Conservation (phyloP, 352 stramenopile genomes). For the Pythium monospermum region DNA sequence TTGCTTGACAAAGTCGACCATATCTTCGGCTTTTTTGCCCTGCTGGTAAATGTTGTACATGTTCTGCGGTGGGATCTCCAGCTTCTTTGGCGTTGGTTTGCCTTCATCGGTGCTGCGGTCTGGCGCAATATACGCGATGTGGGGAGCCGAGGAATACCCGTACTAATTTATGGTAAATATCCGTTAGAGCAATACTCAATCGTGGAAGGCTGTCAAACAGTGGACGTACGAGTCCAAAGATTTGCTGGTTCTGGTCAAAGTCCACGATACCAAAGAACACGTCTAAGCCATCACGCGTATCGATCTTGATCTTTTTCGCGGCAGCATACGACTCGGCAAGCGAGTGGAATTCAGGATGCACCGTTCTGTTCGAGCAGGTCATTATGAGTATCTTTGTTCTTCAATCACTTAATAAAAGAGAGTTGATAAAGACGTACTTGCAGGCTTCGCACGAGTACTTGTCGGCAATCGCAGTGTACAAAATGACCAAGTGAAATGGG, state of each 20-base stretch:
- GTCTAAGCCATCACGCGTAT: slow-evolving; percentile 71
- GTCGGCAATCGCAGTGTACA: slow-evolving; percentile 69
- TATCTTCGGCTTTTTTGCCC: slow-evolving; percentile 63
- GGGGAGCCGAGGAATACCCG: slow-evolving; percentile 74
- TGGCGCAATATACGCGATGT: slow-evolving; percentile 69
- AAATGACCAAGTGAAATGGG: slow-evolving; percentile 74
- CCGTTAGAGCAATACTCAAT: neutral
- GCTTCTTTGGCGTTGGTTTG: slow-evolving; percentile 44
- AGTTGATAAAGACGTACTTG: slow-evolving; percentile 32
- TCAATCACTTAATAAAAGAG: no score
- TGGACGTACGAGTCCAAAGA: slow-evolving; percentile 50
- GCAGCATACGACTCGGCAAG: slow-evolving; percentile 59
- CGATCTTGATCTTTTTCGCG: slow-evolving; percentile 64
- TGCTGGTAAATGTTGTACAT: slow-evolving; percentile 79
- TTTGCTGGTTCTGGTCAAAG: slow-evolving; percentile 64
- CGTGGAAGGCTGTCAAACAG: neutral
- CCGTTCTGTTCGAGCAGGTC: slow-evolving; percentile 26
- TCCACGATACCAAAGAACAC: slow-evolving; percentile 76
- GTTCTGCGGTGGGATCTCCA: slow-evolving; percentile 43
- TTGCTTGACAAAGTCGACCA: slow-evolving; percentile 69
- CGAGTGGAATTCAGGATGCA: slow-evolving; percentile 59
- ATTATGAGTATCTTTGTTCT: no score
- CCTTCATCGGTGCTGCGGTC: slow-evolving; percentile 50
- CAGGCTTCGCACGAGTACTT: slow-evolving; percentile 79
- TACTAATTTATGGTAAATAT: slow-evolving; percentile 26